A percentile compares a stretch with the other conserved stretches of the same genome.
Evolutionary conservation across 2,329 filamentous ascomycete species (phyloP).

Genomic region (Balansia obtecta): DNA sequence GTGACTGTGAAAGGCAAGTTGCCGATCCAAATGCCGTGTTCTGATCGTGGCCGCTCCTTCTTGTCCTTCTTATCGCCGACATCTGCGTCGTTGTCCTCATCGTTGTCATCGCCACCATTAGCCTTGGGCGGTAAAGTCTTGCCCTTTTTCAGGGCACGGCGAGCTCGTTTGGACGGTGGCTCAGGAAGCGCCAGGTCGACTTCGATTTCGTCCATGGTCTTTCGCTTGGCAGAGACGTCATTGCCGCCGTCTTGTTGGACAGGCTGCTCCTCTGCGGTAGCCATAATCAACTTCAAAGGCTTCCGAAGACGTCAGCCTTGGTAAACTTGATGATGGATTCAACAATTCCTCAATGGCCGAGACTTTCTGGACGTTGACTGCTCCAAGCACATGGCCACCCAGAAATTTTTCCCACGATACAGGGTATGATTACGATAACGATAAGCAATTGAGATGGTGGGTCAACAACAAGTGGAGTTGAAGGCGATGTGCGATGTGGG

Average conservation of each 20-base stretch:
- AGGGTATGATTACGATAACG: too few species aligned
- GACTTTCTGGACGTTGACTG: too few species aligned
- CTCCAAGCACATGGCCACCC: too few species aligned
- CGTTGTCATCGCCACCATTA: slow-evolving; percentile 23
- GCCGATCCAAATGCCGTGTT: slow-evolving; percentile 88
- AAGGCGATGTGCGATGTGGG: too few species aligned
- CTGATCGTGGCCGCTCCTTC: slow-evolving; percentile 49
- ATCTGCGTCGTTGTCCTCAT: slow-evolving; percentile 19
- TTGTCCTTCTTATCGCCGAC: slow-evolving; percentile 27
- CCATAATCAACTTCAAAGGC: slow-evolving; percentile 5
- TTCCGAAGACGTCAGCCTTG: too few species aligned
- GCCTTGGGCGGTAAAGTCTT: slow-evolving; percentile 40
- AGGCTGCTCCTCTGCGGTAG: slow-evolving; percentile 6
- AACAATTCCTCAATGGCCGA: too few species aligned
- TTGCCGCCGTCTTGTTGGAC: slow-evolving; percentile 3
- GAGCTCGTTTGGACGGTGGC: slow-evolving; percentile 86
- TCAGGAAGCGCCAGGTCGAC: slow-evolving; percentile 85
- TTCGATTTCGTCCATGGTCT: slow-evolving; percentile 64
- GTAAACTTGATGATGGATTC: too few species aligned
- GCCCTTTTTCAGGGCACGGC: slow-evolving; percentile 79
- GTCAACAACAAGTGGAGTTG: too few species aligned
- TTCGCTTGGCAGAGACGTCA: slow-evolving; percentile 46
- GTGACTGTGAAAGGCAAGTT: slow-evolving; percentile 81
- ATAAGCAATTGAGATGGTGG: too few species aligned
- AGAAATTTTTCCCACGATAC: too few species aligned